phyloP scores from a whole-genome alignment of 768 basidiomycete species.

The Mycena vitilis region DNA sequence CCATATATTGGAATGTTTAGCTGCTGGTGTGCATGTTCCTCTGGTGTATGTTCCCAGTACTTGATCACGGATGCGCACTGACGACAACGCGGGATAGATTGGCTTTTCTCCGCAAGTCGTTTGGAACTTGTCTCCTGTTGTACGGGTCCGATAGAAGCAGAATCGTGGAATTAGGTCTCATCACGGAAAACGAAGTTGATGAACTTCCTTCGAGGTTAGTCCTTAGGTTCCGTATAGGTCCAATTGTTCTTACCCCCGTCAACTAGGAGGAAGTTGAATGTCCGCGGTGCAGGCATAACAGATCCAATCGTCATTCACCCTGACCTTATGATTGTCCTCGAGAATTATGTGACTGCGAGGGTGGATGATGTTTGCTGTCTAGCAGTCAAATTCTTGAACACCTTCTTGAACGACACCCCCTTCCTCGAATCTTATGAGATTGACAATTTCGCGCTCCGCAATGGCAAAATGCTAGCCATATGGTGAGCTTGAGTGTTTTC shows the following conservation, averaged over 20 bases:
- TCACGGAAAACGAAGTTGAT: constrained; percentile 59
- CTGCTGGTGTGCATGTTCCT: constrained; percentile 41
- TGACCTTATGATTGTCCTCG: constrained; percentile 66
- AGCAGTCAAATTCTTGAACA: constrained; percentile 70
- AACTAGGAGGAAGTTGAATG: constrained; percentile 60
- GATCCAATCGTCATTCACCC: constrained; percentile 74
- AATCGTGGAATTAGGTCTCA: constrained; percentile 58
- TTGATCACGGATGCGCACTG: constrained; percentile 5
- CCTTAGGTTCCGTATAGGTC: constrained; percentile 2
- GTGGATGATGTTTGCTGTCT: constrained; percentile 63
- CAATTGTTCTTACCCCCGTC: not conserved
- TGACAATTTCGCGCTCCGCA: constrained; percentile 78
- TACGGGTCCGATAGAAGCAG: constrained; percentile 72
- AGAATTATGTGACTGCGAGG: constrained; percentile 60
- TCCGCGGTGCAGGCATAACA: constrained; percentile 53
- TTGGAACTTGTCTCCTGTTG: constrained; percentile 70
- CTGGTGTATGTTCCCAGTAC: constrained; percentile 51
- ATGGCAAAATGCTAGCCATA: constrained; percentile 64
- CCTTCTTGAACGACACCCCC: constrained; percentile 69
- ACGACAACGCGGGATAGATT: constrained; percentile 43
- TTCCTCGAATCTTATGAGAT: constrained; percentile 75
- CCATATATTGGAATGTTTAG: constrained; percentile 53
- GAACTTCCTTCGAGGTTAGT: constrained; percentile 69
- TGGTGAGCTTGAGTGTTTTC: constrained; percentile 56
- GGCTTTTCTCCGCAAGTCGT: constrained; percentile 68